Evolutionary conservation across 768 basidiomycete species (phyloP).

Genomic region (Rhodosporidiobolus sp.): DNA sequence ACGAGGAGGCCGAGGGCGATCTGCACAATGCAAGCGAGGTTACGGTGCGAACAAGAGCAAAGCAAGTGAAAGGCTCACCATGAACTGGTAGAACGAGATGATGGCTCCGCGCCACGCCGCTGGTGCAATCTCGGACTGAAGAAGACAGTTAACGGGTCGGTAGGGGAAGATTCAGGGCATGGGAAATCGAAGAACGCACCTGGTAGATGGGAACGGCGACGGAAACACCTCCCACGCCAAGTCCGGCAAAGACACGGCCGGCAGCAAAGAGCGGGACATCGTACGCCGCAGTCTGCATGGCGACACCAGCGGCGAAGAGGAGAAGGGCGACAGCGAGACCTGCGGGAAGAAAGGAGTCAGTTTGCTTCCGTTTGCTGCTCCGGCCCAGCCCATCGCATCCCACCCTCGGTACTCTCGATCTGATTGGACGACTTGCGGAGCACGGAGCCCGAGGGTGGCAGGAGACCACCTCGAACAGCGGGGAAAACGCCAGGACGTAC

Average conservation of each 20-base stretch:
- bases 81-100: neutral
- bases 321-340: slow-evolving; percentile 47
- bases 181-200: no score
- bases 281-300: slow-evolving; percentile 62
- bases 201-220: slow-evolving; percentile 55
- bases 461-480: neutral
- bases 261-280: slow-evolving; percentile 61
- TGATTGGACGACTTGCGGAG: no score
- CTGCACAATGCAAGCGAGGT: no score
- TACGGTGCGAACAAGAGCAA: neutral
- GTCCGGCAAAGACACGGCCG: slow-evolving; percentile 70
- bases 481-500: slow-evolving; percentile 48
- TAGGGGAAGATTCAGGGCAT: neutral
- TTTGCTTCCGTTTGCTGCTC: no score
- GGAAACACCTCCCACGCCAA: slow-evolving; percentile 54
- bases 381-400: no score
- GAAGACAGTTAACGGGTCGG: neutral
- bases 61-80: no score
- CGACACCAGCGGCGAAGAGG: slow-evolving; percentile 54
- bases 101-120: neutral
- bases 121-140: neutral
- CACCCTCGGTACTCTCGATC: no score
- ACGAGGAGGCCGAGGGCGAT: slow-evolving; percentile 66
- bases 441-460: no score
- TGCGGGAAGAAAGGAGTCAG: no score